Conservation (phyloP, 192 early-diverging fungal species). For the Allomyces arbusculus region DNA sequence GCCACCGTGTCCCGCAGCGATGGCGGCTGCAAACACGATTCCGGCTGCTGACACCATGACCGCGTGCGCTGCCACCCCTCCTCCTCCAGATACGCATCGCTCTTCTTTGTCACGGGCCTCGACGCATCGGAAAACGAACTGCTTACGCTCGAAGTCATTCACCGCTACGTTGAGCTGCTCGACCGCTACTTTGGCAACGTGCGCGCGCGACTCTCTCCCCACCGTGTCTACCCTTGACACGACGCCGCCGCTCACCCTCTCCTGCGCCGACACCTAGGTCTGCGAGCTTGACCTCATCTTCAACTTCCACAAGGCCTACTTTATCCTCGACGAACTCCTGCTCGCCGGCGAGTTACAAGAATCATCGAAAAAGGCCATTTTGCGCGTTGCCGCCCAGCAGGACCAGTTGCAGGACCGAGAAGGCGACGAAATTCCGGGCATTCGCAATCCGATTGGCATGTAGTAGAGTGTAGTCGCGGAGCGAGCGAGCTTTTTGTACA, state of each 20-base stretch:
- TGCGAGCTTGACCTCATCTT: constrained; percentile 96
- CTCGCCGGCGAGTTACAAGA: constrained; percentile 90
- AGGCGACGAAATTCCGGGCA: constrained; percentile 21
- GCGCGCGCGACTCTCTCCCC: constrained; percentile 9
- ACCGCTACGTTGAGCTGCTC: constrained; percentile 91
- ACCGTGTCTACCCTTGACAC: too few species aligned
- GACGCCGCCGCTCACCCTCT: too few species aligned
- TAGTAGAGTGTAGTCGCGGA: too few species aligned
- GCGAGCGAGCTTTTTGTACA: too few species aligned
- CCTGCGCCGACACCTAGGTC: too few species aligned
- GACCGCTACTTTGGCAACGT: constrained; percentile 95
- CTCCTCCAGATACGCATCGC: constrained; percentile 62
- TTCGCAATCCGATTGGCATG: background rate
- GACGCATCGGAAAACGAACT: constrained; percentile 87
- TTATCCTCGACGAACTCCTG: constrained; percentile 67
- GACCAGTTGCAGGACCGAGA: constrained; percentile 55
- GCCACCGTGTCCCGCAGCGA: too few species aligned
- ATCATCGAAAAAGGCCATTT: constrained; percentile 62
- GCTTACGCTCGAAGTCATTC: constrained; percentile 81
- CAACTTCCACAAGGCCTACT: constrained; percentile 86
- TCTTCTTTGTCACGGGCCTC: constrained; percentile 93
- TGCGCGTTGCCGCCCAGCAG: constrained; percentile 49
- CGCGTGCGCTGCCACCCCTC: background rate
- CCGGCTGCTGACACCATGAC: background rate
- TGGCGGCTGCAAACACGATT: too few species aligned